These are phyloP conservation scores for Plicaturopsis crispa DNA, from an alignment of 768 basidiomycete genomes.

Conservation along the genomic window DNA sequence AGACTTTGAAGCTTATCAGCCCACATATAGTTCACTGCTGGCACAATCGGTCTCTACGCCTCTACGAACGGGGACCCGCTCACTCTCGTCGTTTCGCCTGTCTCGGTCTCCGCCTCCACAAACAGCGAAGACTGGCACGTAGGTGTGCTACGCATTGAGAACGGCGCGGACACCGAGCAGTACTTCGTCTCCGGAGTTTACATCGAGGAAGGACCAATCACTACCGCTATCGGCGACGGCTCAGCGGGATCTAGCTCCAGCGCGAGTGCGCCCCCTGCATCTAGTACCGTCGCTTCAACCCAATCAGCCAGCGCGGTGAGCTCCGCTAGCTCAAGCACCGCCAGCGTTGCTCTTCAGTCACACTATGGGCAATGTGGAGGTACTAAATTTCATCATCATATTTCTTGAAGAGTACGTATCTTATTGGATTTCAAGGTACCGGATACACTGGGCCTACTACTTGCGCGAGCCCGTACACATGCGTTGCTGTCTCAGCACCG, in stretches of 20 bases:
- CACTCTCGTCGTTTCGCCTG: constrained; percentile 38
- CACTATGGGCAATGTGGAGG: constrained; percentile 51
- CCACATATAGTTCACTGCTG: constrained; percentile 35
- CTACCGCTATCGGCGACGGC: constrained; percentile 38
- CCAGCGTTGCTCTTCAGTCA: constrained; percentile 29
- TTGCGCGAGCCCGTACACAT: constrained; percentile 34
- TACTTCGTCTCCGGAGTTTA: constrained; percentile 57
- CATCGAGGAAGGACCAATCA: constrained; percentile 50
- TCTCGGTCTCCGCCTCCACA: constrained; percentile 43
- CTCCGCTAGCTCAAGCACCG: constrained; percentile 23
- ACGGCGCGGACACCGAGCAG: constrained; percentile 38
- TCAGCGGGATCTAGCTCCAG: too few species aligned
- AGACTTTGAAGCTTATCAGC: too few species aligned
- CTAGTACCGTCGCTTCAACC: too few species aligned
- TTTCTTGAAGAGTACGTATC: background rate
- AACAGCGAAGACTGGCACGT: constrained; percentile 58
- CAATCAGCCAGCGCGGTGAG: constrained; percentile 15
- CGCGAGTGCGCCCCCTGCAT: constrained; percentile 6
- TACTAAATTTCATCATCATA: constrained; percentile 10
- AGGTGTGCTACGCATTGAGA: constrained; percentile 50
- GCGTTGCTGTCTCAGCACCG: constrained; percentile 36
- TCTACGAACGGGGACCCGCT: constrained; percentile 42
- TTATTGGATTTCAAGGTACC: constrained; percentile 20
- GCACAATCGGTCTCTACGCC: constrained; percentile 52
- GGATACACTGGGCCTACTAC: constrained; percentile 39